These are phyloP conservation scores for Verticillium longisporum DNA, from an alignment of 2,329 filamentous ascomycete species.

Conservation along the genomic window DNA sequence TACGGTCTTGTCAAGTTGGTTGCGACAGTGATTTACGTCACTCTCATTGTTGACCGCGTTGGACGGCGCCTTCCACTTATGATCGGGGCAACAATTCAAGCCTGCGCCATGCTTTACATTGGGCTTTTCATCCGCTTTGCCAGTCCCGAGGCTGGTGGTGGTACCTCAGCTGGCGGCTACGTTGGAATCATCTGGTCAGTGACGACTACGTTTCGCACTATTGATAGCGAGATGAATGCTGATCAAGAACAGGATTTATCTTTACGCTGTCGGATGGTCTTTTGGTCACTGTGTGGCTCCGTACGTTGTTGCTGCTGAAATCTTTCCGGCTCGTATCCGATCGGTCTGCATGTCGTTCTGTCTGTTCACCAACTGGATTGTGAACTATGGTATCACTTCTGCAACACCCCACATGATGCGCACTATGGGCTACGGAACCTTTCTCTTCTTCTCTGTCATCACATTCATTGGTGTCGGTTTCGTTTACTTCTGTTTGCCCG, in stretches of 20 bases:
- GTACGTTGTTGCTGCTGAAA: slow-evolving; percentile 18
- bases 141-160: slow-evolving; percentile 19
- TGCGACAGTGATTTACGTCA: slow-evolving; percentile 16
- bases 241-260: slow-evolving; percentile 18
- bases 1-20: slow-evolving; percentile 18
- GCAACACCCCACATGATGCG: slow-evolving; percentile 17
- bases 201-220: no score
- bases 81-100: slow-evolving; percentile 15
- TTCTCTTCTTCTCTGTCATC: slow-evolving; percentile 8
- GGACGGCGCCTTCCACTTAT: slow-evolving; percentile 18
- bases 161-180: slow-evolving; percentile 29
- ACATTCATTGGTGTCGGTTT: slow-evolving; percentile 20
- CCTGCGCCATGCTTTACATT: slow-evolving; percentile 18
- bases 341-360: slow-evolving; percentile 17
- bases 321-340: slow-evolving; percentile 22
- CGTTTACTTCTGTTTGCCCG: slow-evolving; percentile 40
- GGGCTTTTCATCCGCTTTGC: slow-evolving; percentile 26
- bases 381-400: slow-evolving; percentile 21
- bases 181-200: slow-evolving; percentile 27
- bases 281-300: slow-evolving; percentile 14
- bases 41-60: slow-evolving; percentile 22
- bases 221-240: background rate
- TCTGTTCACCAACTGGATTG: slow-evolving; percentile 21
- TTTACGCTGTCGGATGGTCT: slow-evolving; percentile 21
- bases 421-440: slow-evolving; percentile 9